A percentile compares a stretch with the other conserved stretches of the same genome.
Conservation (phyloP, 371 early-diverging fungal species). For the Nematocida sp. region DNA sequence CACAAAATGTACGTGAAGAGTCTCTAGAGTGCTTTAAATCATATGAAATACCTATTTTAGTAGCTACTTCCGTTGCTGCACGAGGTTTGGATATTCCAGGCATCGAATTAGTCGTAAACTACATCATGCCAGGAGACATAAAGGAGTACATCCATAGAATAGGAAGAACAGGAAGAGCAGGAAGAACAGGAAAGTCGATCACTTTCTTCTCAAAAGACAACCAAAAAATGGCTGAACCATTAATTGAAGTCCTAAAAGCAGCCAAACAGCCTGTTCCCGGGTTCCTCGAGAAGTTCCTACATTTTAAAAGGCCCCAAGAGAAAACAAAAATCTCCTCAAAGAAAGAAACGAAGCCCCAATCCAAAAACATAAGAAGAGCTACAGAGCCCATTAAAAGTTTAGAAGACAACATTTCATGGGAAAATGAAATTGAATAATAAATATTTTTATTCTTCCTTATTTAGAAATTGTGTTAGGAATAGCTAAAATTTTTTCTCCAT, state of each 20-base stretch:
- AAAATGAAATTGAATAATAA: constrained; percentile 11
- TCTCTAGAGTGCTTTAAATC: constrained; percentile 84
- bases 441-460: too few species aligned
- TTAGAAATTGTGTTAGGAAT: background rate
- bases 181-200: constrained; percentile 81
- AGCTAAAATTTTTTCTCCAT: background rate
- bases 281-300: constrained; percentile 64
- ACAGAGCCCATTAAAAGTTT: constrained; percentile 17
- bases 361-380: background rate
- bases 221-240: constrained; percentile 79
- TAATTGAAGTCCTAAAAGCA: constrained; percentile 81
- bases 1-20: constrained; percentile 70
- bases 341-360: constrained; percentile 4
- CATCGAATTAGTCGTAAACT: constrained; percentile 88
- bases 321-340: background rate
- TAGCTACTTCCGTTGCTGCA: constrained; percentile 92
- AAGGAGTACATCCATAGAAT: constrained; percentile 88
- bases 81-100: constrained; percentile 89
- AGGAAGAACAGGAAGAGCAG: constrained; percentile 85
- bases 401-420: constrained; percentile 17
- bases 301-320: background rate
- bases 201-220: constrained; percentile 79
- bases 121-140: constrained; percentile 79
- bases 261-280: constrained; percentile 85
- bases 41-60: constrained; percentile 77